Conservation (phyloP, 179 eudicot genomes). For the Kewa caespitosa region DNA sequence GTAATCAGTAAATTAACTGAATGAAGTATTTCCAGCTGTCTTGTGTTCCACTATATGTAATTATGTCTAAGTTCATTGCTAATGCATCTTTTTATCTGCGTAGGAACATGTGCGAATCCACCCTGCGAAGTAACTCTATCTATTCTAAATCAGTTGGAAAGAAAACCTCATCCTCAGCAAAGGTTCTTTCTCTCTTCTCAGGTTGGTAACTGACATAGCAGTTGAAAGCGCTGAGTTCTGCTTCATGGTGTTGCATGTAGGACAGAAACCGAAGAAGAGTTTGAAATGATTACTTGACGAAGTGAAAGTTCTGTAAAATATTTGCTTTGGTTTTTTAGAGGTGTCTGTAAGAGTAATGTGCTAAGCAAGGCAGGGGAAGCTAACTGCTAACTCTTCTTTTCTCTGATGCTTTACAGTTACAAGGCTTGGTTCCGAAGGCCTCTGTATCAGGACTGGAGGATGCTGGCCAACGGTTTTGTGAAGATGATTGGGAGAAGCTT, state of each 20-base stretch:
- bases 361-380: background rate
- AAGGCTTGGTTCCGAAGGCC: conserved; percentile 26
- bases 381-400: background rate
- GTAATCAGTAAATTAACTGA: too few relatives aligned
- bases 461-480: conserved; percentile 31
- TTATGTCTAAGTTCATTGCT: background rate
- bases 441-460: conserved; percentile 30
- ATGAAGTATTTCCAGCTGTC: background rate
- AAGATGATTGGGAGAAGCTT: conserved; percentile 27
- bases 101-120: conserved; percentile 33
- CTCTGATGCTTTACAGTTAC: conserved; percentile 23
- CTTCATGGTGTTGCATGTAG: background rate
- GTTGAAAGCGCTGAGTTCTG: background rate
- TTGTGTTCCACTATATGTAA: background rate
- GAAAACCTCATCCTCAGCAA: conserved; percentile 33
- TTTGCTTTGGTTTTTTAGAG: background rate
- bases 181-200: conserved; percentile 34
- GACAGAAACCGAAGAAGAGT: too few relatives aligned
- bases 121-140: conserved; percentile 34
- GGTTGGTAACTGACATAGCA: conserved; percentile 27
- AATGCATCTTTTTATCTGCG: background rate
- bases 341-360: background rate
- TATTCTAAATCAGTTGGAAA: conserved; percentile 25
- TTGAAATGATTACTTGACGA: too few relatives aligned
- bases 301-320: background rate